Conservation (phyloP, 352 stramenopile species). For the Pythium dissimile region DNA sequence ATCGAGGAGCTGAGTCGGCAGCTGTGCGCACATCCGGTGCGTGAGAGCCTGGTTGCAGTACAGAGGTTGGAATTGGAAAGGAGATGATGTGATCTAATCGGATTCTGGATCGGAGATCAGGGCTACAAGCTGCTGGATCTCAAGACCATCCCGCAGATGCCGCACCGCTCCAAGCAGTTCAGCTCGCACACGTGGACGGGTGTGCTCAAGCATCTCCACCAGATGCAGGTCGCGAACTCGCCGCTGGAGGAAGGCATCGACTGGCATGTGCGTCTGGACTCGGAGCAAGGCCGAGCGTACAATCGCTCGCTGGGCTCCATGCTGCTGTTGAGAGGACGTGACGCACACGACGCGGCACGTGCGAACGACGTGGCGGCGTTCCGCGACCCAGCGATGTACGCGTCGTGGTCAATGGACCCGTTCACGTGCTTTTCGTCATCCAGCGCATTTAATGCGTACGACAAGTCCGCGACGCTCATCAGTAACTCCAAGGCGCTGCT, state of each 20-base stretch:
- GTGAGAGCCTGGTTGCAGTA: neutral
- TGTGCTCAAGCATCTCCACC: constrained; percentile 68
- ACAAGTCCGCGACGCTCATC: constrained; percentile 51
- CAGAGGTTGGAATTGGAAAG: neutral
- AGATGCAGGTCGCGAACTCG: constrained; percentile 71
- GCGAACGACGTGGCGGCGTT: constrained; percentile 32
- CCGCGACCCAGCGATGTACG: constrained; percentile 40
- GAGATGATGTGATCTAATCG: neutral
- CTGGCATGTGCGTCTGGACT: constrained; percentile 44
- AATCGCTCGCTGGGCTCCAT: constrained; percentile 48
- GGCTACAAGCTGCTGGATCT: constrained; percentile 71
- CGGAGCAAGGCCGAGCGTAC: constrained; percentile 17
- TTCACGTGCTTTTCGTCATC: constrained; percentile 31
- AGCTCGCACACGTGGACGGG: constrained; percentile 73
- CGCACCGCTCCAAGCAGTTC: constrained; percentile 61
- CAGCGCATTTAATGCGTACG: constrained; percentile 49
- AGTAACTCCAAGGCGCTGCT: constrained; percentile 71
- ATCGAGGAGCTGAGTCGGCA: constrained; percentile 38
- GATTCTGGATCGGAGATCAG: constrained; percentile 15
- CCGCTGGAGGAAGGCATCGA: constrained; percentile 60
- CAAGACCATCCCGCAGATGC: constrained; percentile 68
- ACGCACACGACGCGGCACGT: no score
- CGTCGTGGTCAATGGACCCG: constrained; percentile 32
- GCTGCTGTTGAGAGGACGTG: constrained; percentile 45
- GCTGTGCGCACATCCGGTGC: constrained; percentile 59